Conservation (phyloP, 345 rosid genomes). For the Salix viminalis region DNA sequence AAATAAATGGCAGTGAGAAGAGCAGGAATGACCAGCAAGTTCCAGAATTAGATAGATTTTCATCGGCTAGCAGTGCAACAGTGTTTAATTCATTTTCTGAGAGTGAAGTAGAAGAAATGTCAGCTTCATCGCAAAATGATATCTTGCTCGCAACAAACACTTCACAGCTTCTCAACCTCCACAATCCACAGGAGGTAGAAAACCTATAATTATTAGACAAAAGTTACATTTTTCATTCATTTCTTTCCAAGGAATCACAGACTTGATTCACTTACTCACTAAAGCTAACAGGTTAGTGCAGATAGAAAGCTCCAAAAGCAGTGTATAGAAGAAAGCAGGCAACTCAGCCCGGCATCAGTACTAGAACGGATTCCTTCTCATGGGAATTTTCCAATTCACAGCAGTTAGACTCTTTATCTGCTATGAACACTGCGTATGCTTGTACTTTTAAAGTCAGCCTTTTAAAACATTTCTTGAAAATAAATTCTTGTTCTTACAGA, state of each 20-base stretch:
- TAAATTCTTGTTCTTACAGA: neutral
- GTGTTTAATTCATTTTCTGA: conserved; percentile 34
- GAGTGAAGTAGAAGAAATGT: conserved; percentile 29
- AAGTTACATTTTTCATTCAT: neutral
- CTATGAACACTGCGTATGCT: neutral
- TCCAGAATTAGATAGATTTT: conserved; percentile 26
- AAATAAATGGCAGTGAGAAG: conserved; percentile 11
- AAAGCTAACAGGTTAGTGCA: conserved; percentile 35
- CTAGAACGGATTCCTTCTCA: conserved; percentile 17
- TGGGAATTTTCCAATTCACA: conserved; percentile 12
- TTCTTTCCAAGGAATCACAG: neutral
- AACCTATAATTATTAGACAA: neutral
- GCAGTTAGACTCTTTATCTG: conserved; percentile 9
- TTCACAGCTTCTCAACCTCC: conserved; percentile 5
- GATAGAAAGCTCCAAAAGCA: conserved; percentile 19
- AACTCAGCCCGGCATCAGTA: conserved; percentile 29
- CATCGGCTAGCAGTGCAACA: conserved; percentile 29
- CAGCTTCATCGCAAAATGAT: conserved; percentile 14
- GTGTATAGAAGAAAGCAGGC: conserved; percentile 12
- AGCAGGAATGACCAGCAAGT: conserved; percentile 10
- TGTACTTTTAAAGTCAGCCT: neutral
- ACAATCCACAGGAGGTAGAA: conserved; percentile 29
- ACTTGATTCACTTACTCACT: conserved; percentile 5
- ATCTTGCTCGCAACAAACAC: neutral
- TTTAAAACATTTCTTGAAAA: neutral